phyloP scores from a whole-genome alignment of 495 filamentous ascomycete genomes.

The Penicillium dipodomyicola region DNA sequence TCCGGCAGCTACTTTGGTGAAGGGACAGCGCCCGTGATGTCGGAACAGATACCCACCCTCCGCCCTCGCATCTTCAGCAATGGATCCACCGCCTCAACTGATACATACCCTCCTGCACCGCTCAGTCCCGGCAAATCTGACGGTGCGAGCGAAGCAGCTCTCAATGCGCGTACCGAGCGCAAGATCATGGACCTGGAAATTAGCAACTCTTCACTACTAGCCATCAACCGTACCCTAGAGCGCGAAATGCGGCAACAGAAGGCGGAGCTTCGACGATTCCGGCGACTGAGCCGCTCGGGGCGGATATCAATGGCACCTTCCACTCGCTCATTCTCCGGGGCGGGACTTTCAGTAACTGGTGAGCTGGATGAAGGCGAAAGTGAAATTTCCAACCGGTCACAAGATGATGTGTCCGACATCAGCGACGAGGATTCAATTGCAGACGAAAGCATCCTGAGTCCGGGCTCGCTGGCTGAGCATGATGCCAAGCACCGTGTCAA shows the following conservation, averaged over 20 bases:
- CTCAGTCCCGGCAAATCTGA: slow-evolving; percentile 48
- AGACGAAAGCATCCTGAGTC: slow-evolving; percentile 35
- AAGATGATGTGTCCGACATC: slow-evolving; percentile 44
- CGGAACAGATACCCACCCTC: slow-evolving; percentile 34
- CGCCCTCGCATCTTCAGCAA: slow-evolving; percentile 45
- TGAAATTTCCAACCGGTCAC: slow-evolving; percentile 35
- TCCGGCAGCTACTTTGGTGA: slow-evolving; percentile 28
- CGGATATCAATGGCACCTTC: slow-evolving; percentile 59
- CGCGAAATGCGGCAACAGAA: slow-evolving; percentile 88
- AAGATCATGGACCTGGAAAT: slow-evolving; percentile 98
- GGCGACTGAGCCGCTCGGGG: slow-evolving; percentile 75
- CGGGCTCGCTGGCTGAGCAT: slow-evolving; percentile 39
- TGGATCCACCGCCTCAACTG: slow-evolving; percentile 34
- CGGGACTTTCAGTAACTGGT: slow-evolving; percentile 34
- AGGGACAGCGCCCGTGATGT: slow-evolving; percentile 22
- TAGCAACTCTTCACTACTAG: slow-evolving; percentile 89
- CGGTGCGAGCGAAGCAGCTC: slow-evolving; percentile 59
- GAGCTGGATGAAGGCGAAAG: slow-evolving; percentile 39
- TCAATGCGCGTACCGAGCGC: slow-evolving; percentile 83
- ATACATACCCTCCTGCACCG: slow-evolving; percentile 31
- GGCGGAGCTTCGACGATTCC: slow-evolving; percentile 78
- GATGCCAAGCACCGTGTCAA: slow-evolving; percentile 42
- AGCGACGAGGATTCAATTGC: slow-evolving; percentile 47
- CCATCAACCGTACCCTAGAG: slow-evolving; percentile 95
- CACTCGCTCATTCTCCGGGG: slow-evolving; percentile 43